Percentiles rank a stretch among this genome's conserved stretches.
Evolutionary conservation across 225 moss, liverwort and hornwort species (phyloP).

Genomic region (Rhytidiadelphus loreus): DNA sequence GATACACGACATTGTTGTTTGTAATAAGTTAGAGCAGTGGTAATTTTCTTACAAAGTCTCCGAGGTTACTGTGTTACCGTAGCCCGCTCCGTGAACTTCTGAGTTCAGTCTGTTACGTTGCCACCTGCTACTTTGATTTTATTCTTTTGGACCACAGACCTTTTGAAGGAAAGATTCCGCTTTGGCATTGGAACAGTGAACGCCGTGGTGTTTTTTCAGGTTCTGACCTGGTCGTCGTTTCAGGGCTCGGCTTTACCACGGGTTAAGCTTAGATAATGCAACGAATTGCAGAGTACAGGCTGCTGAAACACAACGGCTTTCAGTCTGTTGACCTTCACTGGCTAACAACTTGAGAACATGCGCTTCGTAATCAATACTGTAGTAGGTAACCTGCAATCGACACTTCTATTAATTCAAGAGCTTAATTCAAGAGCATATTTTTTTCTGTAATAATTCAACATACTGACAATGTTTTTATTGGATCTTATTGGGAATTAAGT

Average conservation of each 20-base stretch:
- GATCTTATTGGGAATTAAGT: no score
- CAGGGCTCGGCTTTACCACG: neutral
- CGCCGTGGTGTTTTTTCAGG: neutral
- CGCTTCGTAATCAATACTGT: neutral
- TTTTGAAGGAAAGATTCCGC: neutral
- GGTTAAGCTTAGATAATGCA: neutral
- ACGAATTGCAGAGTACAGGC: neutral
- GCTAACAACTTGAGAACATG: neutral
- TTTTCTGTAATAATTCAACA: no score
- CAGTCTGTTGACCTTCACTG: neutral
- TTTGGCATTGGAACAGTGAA: neutral
- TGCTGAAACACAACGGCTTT: neutral
- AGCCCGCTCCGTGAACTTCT: neutral
- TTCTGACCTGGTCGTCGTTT: neutral
- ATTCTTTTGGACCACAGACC: neutral
- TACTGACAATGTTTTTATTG: no score
- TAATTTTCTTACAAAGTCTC: neutral
- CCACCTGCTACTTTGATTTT: neutral
- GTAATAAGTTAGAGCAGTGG: neutral
- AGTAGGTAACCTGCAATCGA: neutral
- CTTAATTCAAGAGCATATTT: no score
- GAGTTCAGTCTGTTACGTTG: neutral
- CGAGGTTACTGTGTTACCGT: neutral
- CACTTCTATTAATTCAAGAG: neutral
- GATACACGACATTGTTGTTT: neutral